Evolutionary conservation across 129 eudicot species (phyloP).

Genomic region (Flaveria bidentis): DNA sequence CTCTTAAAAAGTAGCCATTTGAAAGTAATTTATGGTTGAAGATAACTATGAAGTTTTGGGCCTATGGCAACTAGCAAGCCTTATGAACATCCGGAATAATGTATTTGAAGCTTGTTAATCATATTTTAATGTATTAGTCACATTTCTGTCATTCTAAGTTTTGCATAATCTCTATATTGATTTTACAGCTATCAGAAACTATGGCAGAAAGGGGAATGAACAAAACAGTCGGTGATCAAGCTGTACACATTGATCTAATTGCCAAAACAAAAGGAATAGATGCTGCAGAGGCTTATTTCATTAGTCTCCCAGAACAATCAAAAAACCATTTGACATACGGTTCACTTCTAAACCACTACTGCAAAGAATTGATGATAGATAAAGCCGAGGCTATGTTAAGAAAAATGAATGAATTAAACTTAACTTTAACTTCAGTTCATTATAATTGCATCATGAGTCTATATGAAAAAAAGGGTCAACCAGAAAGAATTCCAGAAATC

Average conservation of each 20-base stretch:
- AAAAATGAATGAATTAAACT: conserved; percentile 85
- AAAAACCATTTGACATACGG: conserved; percentile 81
- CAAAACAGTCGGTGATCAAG: conserved; percentile 89
- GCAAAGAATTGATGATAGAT: conserved; percentile 76
- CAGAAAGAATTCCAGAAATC: conserved; percentile 60
- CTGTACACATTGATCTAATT: conserved; percentile 87
- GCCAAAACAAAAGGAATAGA: conserved; percentile 66
- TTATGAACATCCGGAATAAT: background rate
- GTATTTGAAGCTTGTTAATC: conserved; percentile 1
- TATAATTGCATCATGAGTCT: conserved; percentile 90
- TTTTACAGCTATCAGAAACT: conserved; percentile 79
- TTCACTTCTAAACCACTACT: conserved; percentile 90
- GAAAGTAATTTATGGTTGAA: background rate
- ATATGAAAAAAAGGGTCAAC: conserved; percentile 59
- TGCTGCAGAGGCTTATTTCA: conserved; percentile 83
- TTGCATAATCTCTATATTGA: background rate
- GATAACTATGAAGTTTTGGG: conserved; percentile 11
- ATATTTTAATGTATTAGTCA: background rate
- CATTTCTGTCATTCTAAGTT: background rate
- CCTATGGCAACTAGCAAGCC: background rate
- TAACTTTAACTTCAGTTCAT: conserved; percentile 65
- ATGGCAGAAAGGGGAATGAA: conserved; percentile 93
- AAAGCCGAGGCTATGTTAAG: conserved; percentile 82
- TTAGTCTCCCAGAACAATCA: conserved; percentile 78
- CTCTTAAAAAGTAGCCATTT: background rate